phyloP scores from a whole-genome alignment of 2,329 filamentous ascomycete genomes.

The Hypoxylon sp. region DNA sequence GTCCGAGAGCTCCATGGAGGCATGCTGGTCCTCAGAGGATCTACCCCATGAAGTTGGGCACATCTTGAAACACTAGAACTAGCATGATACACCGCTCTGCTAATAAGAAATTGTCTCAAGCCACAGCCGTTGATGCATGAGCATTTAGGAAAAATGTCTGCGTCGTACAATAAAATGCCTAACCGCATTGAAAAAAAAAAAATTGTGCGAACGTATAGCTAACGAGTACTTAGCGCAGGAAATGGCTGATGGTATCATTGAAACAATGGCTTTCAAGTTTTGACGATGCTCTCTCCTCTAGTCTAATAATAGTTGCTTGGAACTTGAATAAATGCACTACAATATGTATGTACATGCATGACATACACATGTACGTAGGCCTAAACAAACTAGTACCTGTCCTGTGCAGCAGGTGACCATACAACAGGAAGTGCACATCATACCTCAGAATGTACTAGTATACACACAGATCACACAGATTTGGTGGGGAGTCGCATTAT shows the following conservation, averaged over 20 bases:
- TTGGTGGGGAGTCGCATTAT: constrained; percentile 20
- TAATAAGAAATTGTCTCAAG: constrained; percentile 41
- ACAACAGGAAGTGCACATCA: no score
- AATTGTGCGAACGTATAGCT: constrained; percentile 9
- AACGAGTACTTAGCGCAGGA: background rate
- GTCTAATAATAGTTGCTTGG: constrained; percentile 28
- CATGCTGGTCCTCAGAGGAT: constrained; percentile 10
- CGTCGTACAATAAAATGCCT: constrained; percentile 7
- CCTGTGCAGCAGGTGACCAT: background rate
- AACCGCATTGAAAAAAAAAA: constrained; percentile 20
- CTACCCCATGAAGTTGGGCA: constrained; percentile 34
- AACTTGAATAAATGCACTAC: no score
- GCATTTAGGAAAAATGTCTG: constrained; percentile 14
- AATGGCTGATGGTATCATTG: background rate
- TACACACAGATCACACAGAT: background rate
- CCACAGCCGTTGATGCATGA: constrained; percentile 24
- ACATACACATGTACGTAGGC: background rate
- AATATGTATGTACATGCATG: no score
- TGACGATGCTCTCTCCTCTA: constrained; percentile 1
- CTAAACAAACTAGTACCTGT: constrained; percentile 23
- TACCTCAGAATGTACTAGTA: background rate
- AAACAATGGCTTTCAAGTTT: background rate
- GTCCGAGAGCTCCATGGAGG: constrained; percentile 25
- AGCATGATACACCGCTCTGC: constrained; percentile 37
- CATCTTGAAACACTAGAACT: constrained; percentile 34